Conservation (phyloP, 306 rosid species). For the Cucurbita moschata region DNA sequence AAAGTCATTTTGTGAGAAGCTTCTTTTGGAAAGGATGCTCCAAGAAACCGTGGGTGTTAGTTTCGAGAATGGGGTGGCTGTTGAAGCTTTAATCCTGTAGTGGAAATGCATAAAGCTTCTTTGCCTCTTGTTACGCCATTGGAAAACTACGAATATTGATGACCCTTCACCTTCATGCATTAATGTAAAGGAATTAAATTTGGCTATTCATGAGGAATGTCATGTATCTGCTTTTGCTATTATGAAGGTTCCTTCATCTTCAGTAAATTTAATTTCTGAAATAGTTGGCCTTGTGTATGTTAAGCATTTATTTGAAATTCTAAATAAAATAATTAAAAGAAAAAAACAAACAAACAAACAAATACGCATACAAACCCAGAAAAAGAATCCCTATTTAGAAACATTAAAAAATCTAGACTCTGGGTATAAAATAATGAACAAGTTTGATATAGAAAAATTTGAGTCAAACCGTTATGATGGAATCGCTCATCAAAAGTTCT, state of each 20-base stretch:
- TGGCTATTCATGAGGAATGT: neutral
- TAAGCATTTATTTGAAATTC: too few relatives aligned
- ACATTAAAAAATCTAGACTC: neutral
- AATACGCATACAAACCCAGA: neutral
- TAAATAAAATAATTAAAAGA: neutral
- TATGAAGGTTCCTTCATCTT: neutral
- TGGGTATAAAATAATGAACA: neutral
- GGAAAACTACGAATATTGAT: too few relatives aligned
- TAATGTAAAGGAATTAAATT: too few relatives aligned
- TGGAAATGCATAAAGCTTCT: too few relatives aligned
- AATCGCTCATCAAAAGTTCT: slow-evolving; percentile 97
- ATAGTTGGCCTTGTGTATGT: neutral
- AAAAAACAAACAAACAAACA: neutral
- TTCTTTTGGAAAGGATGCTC: too few relatives aligned
- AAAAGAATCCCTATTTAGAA: neutral
- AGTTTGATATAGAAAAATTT: neutral
- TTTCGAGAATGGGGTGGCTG: too few relatives aligned
- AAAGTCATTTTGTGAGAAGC: too few relatives aligned
- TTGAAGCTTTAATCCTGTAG: too few relatives aligned
- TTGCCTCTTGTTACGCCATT: too few relatives aligned
- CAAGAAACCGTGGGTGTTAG: too few relatives aligned
- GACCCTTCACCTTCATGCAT: too few relatives aligned
- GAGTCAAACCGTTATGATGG: slow-evolving; percentile 52
- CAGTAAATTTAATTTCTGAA: neutral
- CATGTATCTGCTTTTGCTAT: neutral